Evolutionary conservation across 176 grass and related monocot species (phyloP), one percentile per base, ranked within the genome.

Genomic region (Oryza australiensis): DNA sequence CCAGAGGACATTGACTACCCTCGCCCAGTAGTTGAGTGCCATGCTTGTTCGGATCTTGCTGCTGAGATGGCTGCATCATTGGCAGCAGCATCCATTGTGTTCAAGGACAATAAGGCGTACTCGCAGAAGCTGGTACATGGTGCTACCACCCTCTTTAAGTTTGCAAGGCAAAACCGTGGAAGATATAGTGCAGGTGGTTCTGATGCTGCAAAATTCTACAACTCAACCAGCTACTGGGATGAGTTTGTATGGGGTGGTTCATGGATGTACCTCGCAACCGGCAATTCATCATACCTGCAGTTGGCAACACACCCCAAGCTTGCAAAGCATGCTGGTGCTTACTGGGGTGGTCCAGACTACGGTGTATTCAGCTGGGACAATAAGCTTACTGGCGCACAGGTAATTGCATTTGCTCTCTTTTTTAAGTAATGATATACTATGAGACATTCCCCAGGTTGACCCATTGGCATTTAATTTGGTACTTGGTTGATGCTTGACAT

Each of bases 341-440:
- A 91, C 73, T 89, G 90, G 90, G 90, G 79, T 67, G 90, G 84
- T 22, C 84, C 84, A 1, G 84, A 93, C 71, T 94, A 94, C 86
- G 95, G 95, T 2, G 88, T 98, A 27, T 92, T 98, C 87, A 98
- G 95, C 82, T 98, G 95, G 95, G 90, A 98, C 79, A 94, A 94
- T 91, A 94, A 98, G 72, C 84, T 98, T 78, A 87, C 92, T 46
- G 95, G 92, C 83, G 92, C 90, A 77, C 95, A 98, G 84, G 95
- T 94, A 85, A 84, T 80, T 42, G 24, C 43, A 5, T 20, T 77
- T 73, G 12, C 72, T 42, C 53, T 35, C 9, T 30, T 23, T 74
- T 57, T 45, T 59, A 24, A 62, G 72, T 46, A 70, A 51, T 23
- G 28, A 27, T 74, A 24, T 9, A 48, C n/a, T n/a, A n/a, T n/a